Base-by-base conservation (phyloP, 1,284 basidiomycete species). In the Rhodotorula mucilaginosa region DNA sequence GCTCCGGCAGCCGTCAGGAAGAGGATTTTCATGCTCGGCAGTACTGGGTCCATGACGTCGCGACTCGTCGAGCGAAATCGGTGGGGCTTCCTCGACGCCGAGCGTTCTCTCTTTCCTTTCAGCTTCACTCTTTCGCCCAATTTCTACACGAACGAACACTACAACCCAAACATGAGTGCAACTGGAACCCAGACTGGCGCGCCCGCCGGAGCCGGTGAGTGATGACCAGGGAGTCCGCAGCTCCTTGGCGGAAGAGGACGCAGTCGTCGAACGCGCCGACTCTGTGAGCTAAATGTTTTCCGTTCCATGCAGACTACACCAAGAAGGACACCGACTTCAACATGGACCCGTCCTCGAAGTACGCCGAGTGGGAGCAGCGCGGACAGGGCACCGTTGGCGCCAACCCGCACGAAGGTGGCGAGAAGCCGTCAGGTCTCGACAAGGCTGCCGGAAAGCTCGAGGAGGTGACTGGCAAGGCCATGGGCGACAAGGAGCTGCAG, bases 401-500 rank as follows among this genome's bases (percentile, higher is more conserved):
- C 23, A 44, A 65, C 64, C 56, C 47, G 21, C 64, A 65, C 57
- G 39, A 31, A 31, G 21, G 31, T 47, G 8, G 44, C 47, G 47
- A 57, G 58, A 26, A 65, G 56, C 64, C 57, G 48, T 44, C 48
- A 0, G 64, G 34, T 8, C n/a, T 65, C 18, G 64, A 59, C n/a
- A 65, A 65, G 58, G 49, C 34, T 3, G n/a, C 48, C 16, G 64
- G 64, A 34, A 52, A 46, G 31, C n/a, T 65, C n/a, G 58, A 65
- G 48, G 16, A 48, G 29, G 49, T 34, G 10, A 21, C 49, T 6
- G 64, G 64, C 48, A 65, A 65, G 64, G 56, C 21, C 34, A 44
- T 65, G 12, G 64, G 64, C 19, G 64, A 65, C 48, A 44, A 29
- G 26, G 65, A 66, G 44, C 48, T 66, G 4, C 44, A 60, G 39